phyloP scores from a whole-genome alignment of 169 alveolate species.

The Cryptosporidium parvum region DNA sequence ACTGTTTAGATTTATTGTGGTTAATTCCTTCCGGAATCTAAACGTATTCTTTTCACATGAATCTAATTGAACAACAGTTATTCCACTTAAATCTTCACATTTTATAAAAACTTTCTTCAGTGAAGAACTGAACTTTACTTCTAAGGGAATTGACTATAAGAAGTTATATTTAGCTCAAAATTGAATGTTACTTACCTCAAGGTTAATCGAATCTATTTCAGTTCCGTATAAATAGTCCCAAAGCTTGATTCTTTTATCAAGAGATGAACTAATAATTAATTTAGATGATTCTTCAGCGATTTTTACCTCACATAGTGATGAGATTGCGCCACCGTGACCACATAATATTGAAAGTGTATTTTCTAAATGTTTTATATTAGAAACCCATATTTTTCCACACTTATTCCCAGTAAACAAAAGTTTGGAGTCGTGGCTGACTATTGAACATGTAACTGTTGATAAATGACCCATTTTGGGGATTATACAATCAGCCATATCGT shows the following conservation, averaged over 20 bases:
- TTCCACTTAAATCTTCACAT: conserved; percentile 28
- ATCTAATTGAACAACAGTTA: neutral
- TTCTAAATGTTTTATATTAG: conserved; percentile 14
- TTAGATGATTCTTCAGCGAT: neutral
- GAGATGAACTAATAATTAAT: conserved; percentile 28
- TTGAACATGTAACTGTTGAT: conserved; percentile 57
- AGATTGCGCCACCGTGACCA: conserved; percentile 40
- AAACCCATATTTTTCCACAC: conserved; percentile 66
- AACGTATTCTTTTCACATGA: neutral
- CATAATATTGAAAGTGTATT: conserved; percentile 59
- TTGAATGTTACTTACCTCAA: conserved; percentile 33
- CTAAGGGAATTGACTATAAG: conserved; percentile 27
- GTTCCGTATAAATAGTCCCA: conserved; percentile 21
- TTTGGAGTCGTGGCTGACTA: neutral
- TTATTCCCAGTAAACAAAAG: conserved; percentile 44
- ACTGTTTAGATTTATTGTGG: neutral
- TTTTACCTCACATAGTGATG: conserved; percentile 34
- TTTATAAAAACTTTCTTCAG: conserved; percentile 3
- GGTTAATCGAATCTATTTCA: conserved; percentile 34
- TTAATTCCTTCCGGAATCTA: neutral
- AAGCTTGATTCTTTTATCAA: conserved; percentile 44
- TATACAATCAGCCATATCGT: neutral
- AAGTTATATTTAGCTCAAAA: neutral
- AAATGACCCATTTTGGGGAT: conserved; percentile 56
- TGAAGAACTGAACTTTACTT: conserved; percentile 13